phyloP scores from a whole-genome alignment of 2,329 filamentous ascomycete genomes.

The Fusarium sp. region DNA sequence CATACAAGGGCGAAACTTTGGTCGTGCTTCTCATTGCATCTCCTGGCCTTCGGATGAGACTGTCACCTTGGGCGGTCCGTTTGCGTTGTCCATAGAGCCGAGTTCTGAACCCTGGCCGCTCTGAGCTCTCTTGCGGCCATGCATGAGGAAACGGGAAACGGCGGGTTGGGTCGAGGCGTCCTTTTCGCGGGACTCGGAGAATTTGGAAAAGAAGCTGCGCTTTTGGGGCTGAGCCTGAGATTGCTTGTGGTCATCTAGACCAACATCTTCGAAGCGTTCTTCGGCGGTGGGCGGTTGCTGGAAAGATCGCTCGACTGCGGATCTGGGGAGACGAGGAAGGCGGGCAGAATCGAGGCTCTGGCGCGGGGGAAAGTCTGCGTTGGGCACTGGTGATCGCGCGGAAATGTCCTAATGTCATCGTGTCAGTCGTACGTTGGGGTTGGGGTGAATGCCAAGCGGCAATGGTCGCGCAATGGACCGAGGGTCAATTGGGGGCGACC shows the following conservation, averaged over 20 bases:
- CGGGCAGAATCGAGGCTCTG: slow-evolving; percentile 85
- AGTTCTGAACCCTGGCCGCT: slow-evolving; percentile 78
- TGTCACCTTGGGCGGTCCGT: slow-evolving; percentile 43
- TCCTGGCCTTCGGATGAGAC: slow-evolving; percentile 45
- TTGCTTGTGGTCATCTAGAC: slow-evolving; percentile 79
- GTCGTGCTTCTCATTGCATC: slow-evolving; percentile 35
- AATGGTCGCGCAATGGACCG: background rate
- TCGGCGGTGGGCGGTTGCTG: slow-evolving; percentile 76
- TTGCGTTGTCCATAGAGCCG: slow-evolving; percentile 66
- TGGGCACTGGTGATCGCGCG: slow-evolving; percentile 81
- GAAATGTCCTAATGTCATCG: slow-evolving; percentile 80
- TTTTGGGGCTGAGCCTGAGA: slow-evolving; percentile 55
- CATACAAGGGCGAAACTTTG: slow-evolving; percentile 31
- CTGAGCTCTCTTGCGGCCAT: slow-evolving; percentile 77
- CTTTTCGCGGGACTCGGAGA: slow-evolving; percentile 70
- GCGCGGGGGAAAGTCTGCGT: slow-evolving; percentile 71
- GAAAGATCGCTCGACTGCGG: slow-evolving; percentile 69
- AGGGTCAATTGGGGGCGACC: background rate
- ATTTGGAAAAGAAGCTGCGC: slow-evolving; percentile 80
- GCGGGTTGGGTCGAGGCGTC: slow-evolving; percentile 51
- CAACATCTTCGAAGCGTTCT: slow-evolving; percentile 91
- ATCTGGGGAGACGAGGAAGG: slow-evolving; percentile 71
- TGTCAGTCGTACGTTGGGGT: slow-evolving; percentile 33
- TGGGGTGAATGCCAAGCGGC: background rate
- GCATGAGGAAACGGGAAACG: slow-evolving; percentile 73